Conservation (phyloP, 768 basidiomycete genomes). For the Boletus sp. region DNA sequence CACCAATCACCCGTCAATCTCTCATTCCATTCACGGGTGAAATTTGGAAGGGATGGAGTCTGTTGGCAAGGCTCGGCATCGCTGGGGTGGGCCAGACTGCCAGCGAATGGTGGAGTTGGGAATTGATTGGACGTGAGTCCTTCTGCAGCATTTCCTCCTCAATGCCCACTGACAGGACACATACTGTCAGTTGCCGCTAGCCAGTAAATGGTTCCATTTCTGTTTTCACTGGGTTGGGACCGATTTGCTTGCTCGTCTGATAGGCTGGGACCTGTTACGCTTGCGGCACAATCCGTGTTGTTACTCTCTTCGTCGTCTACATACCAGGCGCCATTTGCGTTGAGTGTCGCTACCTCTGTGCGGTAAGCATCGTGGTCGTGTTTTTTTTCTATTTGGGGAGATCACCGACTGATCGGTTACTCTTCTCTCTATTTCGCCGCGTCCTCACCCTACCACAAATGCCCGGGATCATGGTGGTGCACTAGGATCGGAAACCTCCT, state of each 20-base stretch:
- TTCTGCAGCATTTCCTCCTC: neutral
- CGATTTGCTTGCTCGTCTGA: constrained; percentile 12
- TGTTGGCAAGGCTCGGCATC: constrained; percentile 71
- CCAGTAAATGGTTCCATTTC: constrained; percentile 33
- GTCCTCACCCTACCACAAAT: neutral
- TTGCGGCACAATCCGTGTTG: constrained; percentile 89
- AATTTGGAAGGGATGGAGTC: constrained; percentile 63
- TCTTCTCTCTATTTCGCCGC: neutral
- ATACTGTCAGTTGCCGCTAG: constrained; percentile 47
- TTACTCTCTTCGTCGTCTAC: constrained; percentile 70
- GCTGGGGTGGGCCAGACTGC: constrained; percentile 82
- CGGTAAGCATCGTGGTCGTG: constrained; percentile 45
- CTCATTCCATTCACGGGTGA: constrained; percentile 51
- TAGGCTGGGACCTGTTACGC: constrained; percentile 72
- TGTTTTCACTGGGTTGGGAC: neutral
- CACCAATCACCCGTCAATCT: constrained; percentile 31
- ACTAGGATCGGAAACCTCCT: constrained; percentile 82
- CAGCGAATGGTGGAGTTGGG: constrained; percentile 98
- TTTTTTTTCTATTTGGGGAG: neutral
- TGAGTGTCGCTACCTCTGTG: constrained; percentile 82
- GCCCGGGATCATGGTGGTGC: neutral
- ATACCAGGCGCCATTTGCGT: constrained; percentile 80
- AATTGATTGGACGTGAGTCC: constrained; percentile 57
- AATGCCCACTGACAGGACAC: neutral
- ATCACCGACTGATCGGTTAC: neutral